A percentile compares a stretch with the other conserved stretches of the same genome.
Evolutionary conservation across 2,329 filamentous ascomycete genomes (phyloP).

Genomic region (Ophiostoma ulmi): DNA sequence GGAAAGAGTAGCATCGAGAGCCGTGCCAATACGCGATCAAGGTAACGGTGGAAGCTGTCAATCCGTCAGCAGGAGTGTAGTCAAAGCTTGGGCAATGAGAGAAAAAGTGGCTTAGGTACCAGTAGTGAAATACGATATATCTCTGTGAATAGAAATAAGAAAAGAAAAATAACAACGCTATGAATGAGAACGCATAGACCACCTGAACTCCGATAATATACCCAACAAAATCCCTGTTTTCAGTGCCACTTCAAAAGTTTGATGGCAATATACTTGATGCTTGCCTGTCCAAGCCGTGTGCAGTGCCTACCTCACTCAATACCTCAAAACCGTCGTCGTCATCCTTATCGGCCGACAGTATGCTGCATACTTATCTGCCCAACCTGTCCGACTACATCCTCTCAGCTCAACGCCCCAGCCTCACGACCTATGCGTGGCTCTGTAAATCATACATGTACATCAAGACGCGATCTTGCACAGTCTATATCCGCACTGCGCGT

Average conservation of each 20-base stretch:
- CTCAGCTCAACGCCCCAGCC: neutral
- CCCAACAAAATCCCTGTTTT: neutral
- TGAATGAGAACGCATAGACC: neutral
- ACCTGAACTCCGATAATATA: neutral
- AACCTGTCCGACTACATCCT: no score
- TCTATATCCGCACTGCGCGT: neutral
- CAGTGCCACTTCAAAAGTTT: neutral
- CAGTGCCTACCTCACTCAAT: neutral
- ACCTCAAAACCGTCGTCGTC: neutral
- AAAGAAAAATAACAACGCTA: neutral
- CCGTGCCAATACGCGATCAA: neutral
- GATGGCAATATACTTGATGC: neutral
- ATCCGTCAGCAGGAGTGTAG: neutral
- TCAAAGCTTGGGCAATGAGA: neutral
- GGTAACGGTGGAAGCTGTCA: neutral
- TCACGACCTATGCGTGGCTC: neutral
- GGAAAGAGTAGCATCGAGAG: neutral
- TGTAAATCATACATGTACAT: neutral
- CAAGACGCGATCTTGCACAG: neutral
- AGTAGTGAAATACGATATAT: no score
- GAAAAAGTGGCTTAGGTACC: no score
- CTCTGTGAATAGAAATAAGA: neutral
- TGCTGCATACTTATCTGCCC: no score
- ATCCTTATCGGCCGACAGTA: neutral
- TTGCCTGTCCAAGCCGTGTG: neutral